A percentile compares a stretch with the other conserved stretches of the same genome.
These are phyloP conservation scores for Camellia lanceoleosa DNA, from an alignment of 148 eudicot genomes.

Conservation along the genomic window DNA sequence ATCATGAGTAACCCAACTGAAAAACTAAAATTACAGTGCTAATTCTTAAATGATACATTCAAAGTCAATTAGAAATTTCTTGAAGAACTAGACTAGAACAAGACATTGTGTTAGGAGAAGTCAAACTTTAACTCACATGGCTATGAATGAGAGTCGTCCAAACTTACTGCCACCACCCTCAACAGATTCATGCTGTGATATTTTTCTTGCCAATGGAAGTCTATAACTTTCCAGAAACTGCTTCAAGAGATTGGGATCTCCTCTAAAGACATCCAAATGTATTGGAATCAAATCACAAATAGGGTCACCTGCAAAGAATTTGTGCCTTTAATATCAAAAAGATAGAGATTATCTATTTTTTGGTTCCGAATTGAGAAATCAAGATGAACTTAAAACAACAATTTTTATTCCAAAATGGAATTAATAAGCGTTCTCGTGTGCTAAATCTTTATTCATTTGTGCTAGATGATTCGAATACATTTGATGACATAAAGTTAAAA, in stretches of 20 bases:
- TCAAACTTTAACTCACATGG: constrained; percentile 60
- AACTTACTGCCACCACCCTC: constrained; percentile 37
- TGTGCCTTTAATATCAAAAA: constrained; percentile 5
- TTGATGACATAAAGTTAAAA: not conserved
- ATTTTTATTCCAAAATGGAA: not conserved
- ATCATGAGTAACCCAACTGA: not conserved
- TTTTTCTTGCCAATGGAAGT: constrained; percentile 54
- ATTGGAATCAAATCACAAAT: constrained; percentile 80
- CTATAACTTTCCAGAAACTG: constrained; percentile 60
- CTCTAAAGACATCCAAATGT: constrained; percentile 78
- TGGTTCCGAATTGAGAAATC: not conserved
- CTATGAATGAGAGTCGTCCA: constrained; percentile 61
- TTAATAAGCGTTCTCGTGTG: not conserved
- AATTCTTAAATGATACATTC: not conserved
- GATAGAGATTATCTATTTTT: not conserved
- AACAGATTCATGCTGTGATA: constrained; percentile 19
- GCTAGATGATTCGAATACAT: not conserved
- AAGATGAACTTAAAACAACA: not conserved
- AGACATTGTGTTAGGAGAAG: not conserved
- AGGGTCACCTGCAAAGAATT: constrained; percentile 64
- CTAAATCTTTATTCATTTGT: not conserved
- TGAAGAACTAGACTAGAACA: constrained; percentile 7
- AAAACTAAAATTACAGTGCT: not conserved
- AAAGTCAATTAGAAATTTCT: not conserved
- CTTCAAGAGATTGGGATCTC: constrained; percentile 59